Base-by-base conservation (phyloP, 2,329 filamentous ascomycete genomes). In the Ceratocystis albifundus region DNA sequence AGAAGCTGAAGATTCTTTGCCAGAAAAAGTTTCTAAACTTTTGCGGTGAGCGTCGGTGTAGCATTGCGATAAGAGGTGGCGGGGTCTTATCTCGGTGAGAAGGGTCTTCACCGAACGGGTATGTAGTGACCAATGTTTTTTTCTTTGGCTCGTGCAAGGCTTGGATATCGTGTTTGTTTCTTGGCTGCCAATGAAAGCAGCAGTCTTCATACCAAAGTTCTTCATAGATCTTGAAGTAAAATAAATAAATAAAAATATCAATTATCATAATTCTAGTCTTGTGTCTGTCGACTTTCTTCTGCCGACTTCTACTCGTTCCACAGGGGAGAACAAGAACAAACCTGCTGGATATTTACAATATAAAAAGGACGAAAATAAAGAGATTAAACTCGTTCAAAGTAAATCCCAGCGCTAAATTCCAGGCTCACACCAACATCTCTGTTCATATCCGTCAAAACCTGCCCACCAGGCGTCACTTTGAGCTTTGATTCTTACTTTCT, bases 1-100 rank as follows among this genome's bases (percentile, higher is more conserved):
- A 30, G 22, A 17, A 28, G 61, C 17, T 63, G 25, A 22, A n/a
- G 6, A 46, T 4, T 41, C 36, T 41, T 41, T 12, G 36, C 32
- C 22, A 44, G 44, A 50, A 63, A 63, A 63, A 48, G 44, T 63
- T 63, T 63, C 3, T 17, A 63, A 50, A 46, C 46, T 63, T 63
- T 63, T 45, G 25, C 61, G 61, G 61, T 63, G 61, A 63, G 61
- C 2, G 4, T 63, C 45, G 61, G 61, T 63, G 25, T 48, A 30
- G 28, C 4, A 28, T 1, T 8, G 55, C 55, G 25, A 48, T 30
- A 41, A 41, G 36, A 41, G 12, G 10, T 41, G 28, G 61, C 50
- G 44, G 61, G 44, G 61, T 41, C 61, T 30, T 63, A 48, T 50
- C 22, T 50, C 61, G 61, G 61, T 63, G 45, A 48, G 44, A 6